These are phyloP conservation scores for Rhizopogon vinicolor DNA, from an alignment of 768 basidiomycete species.

Conservation along the genomic window DNA sequence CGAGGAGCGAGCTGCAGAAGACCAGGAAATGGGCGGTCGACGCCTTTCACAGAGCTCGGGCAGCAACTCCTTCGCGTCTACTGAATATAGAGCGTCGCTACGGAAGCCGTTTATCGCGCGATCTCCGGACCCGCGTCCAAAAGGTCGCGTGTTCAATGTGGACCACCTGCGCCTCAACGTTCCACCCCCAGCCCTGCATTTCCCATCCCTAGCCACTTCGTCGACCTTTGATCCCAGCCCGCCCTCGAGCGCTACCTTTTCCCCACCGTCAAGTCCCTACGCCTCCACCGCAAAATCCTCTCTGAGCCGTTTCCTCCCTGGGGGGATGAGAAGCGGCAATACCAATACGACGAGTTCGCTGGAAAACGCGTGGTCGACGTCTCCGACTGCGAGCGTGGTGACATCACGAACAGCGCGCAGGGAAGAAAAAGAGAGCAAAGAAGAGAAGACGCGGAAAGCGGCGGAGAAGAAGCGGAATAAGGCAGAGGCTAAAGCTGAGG, in stretches of 20 bases:
- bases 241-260: conserved; percentile 1
- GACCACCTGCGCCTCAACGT: conserved; percentile 28
- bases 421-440: conserved; percentile 27
- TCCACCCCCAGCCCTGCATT: conserved; percentile 9
- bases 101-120: not conserved
- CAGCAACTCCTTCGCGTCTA: conserved; percentile 19
- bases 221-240: conserved; percentile 7
- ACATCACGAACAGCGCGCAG: conserved; percentile 12
- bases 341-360: conserved; percentile 2
- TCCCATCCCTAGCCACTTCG: conserved; percentile 12
- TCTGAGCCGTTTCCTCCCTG: conserved; percentile 23
- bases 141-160: conserved; percentile 18
- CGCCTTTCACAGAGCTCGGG: conserved; percentile 15
- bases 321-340: conserved; percentile 13
- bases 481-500: conserved; percentile 35
- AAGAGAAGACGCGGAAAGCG: conserved; percentile 39
- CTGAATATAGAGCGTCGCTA: not conserved
- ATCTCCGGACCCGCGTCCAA: conserved; percentile 7
- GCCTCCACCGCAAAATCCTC: conserved; percentile 15
- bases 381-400: conserved; percentile 14
- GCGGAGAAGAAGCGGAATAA: conserved; percentile 40
- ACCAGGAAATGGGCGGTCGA: conserved; percentile 4
- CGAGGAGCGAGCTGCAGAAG: conserved; percentile 28
- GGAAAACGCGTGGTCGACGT: conserved; percentile 7
- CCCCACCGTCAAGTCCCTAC: not conserved